phyloP scores from a whole-genome alignment of 192 early-diverging fungal genomes.

The Spizellomyces punctatus region DNA sequence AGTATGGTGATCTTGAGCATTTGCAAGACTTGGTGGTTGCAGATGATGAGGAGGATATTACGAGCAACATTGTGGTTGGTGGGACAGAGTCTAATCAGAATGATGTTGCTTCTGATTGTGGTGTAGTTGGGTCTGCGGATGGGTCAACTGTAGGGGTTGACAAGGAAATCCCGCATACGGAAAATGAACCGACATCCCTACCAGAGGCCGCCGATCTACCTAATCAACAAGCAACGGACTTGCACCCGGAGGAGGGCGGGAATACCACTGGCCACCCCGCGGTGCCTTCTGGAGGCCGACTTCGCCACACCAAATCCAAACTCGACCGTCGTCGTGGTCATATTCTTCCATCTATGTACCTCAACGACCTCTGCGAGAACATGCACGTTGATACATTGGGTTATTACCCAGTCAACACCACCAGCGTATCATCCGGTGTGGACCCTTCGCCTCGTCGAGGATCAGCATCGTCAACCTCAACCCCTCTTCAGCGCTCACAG shows the following conservation, averaged over 20 bases:
- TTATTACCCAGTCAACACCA: neutral
- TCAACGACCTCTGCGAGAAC: conserved; percentile 3
- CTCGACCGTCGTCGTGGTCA: conserved; percentile 24
- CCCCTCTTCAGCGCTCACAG: neutral
- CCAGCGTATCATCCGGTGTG: neutral
- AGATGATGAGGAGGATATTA: neutral
- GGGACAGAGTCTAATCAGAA: neutral
- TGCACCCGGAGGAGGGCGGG: neutral
- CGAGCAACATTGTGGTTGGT: conserved; percentile 2
- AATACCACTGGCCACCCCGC: neutral
- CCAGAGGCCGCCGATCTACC: neutral
- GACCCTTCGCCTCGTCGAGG: neutral
- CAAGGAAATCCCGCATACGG: neutral
- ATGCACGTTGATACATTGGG: neutral
- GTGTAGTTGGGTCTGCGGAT: conserved; percentile 1
- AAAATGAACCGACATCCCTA: neutral
- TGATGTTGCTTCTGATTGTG: conserved; percentile 5
- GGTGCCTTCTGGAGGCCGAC: conserved; percentile 1
- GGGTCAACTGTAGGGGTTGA: conserved; percentile 4
- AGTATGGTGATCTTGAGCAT: conserved; percentile 8
- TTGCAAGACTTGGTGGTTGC: neutral
- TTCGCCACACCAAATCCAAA: neutral
- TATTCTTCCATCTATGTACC: conserved; percentile 1
- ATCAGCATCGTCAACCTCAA: neutral
- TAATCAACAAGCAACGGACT: neutral